Conservation (phyloP, 1,139 yeast species). For the Blastobotrys arbuscula region DNA sequence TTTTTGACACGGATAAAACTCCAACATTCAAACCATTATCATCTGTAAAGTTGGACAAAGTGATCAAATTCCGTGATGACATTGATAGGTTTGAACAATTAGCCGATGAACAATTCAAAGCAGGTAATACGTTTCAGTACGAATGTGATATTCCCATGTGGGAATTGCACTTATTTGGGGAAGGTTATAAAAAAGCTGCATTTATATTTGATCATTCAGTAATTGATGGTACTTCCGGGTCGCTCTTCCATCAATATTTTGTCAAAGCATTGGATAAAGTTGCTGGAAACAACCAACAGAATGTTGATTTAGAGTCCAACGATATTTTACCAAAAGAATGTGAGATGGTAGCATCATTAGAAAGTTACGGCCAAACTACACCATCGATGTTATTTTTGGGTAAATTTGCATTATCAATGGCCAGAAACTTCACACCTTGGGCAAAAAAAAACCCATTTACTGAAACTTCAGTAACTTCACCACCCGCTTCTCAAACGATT, state of each 20-base stretch:
- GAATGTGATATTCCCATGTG: constrained; percentile 19
- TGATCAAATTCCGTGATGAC: constrained; percentile 5
- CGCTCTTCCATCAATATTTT: constrained; percentile 20
- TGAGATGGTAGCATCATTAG: not conserved
- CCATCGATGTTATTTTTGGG: not conserved
- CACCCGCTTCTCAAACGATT: constrained; percentile 16
- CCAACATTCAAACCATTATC: not conserved
- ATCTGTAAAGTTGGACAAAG: constrained; percentile 11
- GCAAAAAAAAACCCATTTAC: not conserved
- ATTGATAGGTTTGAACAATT: constrained; percentile 10
- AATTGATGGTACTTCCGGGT: constrained; percentile 24
- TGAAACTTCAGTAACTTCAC: not conserved
- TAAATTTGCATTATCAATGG: not conserved
- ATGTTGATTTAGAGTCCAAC: not conserved
- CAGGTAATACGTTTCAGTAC: constrained; percentile 11
- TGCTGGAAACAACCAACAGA: not conserved
- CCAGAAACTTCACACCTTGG: constrained; percentile 8
- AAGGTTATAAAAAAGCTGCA: constrained; percentile 6
- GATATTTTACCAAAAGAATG: too few species aligned
- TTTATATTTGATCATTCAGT: constrained; percentile 22
- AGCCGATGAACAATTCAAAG: constrained; percentile 10
- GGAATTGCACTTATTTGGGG: constrained; percentile 20
- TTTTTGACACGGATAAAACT: not conserved
- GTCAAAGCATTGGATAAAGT: constrained; percentile 11
- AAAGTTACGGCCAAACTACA: constrained; percentile 6